These are phyloP conservation scores for Fragosphaeria purpurea DNA, from an alignment of 2,329 filamentous ascomycete species.

Conservation along the genomic window DNA sequence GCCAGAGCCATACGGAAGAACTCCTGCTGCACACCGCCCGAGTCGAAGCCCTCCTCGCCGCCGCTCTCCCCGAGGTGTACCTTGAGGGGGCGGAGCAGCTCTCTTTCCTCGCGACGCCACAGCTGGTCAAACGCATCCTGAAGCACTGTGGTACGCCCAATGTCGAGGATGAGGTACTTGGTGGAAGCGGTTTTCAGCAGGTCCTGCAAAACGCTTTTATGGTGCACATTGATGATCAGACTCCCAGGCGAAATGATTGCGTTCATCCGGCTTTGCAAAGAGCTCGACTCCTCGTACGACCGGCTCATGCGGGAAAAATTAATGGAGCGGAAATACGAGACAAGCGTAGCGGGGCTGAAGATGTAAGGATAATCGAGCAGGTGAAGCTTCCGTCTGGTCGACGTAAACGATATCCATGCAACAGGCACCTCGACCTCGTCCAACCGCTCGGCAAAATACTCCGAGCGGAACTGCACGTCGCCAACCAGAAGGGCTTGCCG, in stretches of 20 bases:
- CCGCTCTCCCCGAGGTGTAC: conserved; percentile 73
- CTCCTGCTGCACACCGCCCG: conserved; percentile 91
- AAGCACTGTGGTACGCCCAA: conserved; percentile 58
- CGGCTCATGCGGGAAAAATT: conserved; percentile 82
- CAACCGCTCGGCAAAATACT: conserved; percentile 65
- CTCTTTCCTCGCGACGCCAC: conserved; percentile 73
- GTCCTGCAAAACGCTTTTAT: conserved; percentile 52
- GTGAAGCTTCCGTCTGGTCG: conserved; percentile 57
- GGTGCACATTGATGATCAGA: conserved; percentile 44
- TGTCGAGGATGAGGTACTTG: conserved; percentile 60
- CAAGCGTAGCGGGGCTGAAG: conserved; percentile 61
- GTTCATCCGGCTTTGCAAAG: conserved; percentile 45
- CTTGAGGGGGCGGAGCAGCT: conserved; percentile 77
- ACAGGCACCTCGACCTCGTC: conserved; percentile 66
- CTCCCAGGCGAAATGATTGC: conserved; percentile 44
- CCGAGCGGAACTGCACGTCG: conserved; percentile 61
- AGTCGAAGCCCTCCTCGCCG: conserved; percentile 84
- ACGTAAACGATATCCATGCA: conserved; percentile 54
- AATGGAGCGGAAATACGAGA: conserved; percentile 78
- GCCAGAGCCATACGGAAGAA: conserved; percentile 81
- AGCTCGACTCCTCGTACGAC: conserved; percentile 60
- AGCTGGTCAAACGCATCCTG: conserved; percentile 75
- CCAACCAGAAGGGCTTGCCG: conserved; percentile 54
- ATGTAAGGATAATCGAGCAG: conserved; percentile 73
- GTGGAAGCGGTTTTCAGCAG: conserved; percentile 57